Evolutionary conservation across 1,139 yeast species (phyloP), one percentile per base, ranked within the genome.

Genomic region (Lodderomyces jiufengensis): DNA sequence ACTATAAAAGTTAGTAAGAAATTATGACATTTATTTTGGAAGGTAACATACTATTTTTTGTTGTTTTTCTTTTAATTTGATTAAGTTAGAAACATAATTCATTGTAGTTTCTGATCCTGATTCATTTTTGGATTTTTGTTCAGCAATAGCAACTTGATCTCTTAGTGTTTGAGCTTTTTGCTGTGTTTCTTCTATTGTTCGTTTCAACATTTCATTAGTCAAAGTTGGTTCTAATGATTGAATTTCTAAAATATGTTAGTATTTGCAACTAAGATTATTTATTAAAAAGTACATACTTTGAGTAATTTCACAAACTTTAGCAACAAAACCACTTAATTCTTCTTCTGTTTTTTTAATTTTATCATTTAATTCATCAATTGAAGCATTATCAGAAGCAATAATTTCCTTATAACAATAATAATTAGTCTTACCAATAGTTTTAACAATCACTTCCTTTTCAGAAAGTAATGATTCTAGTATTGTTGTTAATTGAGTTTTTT

Each of bases 351-450:
- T 36, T 9, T 27, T 31, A 14, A 45, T 7, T 4, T 29, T 34
- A 3, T 22, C 16, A 11, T 42, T 32, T 18, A 18, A 18, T 9
- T 35, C 37, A 14, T 35, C 29, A 7, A 24, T 24, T n/a, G n/a
- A n/a, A n/a, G n/a, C n/a, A n/a, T n/a, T n/a, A n/a, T n/a, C n/a
- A n/a, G n/a, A n/a, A n/a, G n/a, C n/a, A n/a, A n/a, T n/a, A n/a
- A 37, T 33, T 12, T 42, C 64, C 24, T 54, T 52, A 33, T 59
- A 61, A 24, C 60, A 57, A 40, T 63, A 66, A 26, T 61, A 63
- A 3, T 46, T 49, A 13, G 60, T 49, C 39, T 65, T 66, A 0
- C 72, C 73, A 33, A 62, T 61, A 2, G 52, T 36, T 40, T 63
- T 66, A 2, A 54, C 49, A 5, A 56, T 40, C 16, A 66, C 45